Conservation (phyloP, 805 yeast species). For the Kodamaea kaohsiungensis region DNA sequence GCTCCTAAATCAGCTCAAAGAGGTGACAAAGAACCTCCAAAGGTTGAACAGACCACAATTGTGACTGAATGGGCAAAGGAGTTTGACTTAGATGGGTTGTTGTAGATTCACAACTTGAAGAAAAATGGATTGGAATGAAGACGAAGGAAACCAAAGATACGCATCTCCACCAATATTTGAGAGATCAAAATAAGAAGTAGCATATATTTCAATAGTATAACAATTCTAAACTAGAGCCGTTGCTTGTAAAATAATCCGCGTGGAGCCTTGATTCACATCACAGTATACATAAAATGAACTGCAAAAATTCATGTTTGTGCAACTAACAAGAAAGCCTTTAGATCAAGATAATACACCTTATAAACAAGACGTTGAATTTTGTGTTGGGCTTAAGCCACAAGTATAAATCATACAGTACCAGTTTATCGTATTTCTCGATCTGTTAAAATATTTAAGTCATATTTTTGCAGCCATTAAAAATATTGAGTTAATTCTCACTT, state of each 20-base stretch:
- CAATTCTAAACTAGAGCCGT: neutral
- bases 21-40: conserved; percentile 47
- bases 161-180: neutral
- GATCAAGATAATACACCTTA: too few species aligned
- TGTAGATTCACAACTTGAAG: conserved; percentile 24
- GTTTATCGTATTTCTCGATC: too few species aligned
- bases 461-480: too few species aligned
- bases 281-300: too few species aligned
- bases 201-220: neutral
- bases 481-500: too few species aligned
- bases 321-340: too few species aligned
- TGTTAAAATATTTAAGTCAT: too few species aligned
- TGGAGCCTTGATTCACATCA: too few species aligned
- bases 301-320: too few species aligned
- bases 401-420: too few species aligned
- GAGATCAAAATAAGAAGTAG: neutral
- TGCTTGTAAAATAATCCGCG: neutral
- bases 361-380: too few species aligned
- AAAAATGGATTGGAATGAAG: neutral
- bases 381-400: too few species aligned
- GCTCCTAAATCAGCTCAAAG: conserved; percentile 40
- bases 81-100: conserved; percentile 85
- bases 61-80: conserved; percentile 93
- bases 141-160: neutral
- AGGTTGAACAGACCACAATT: conserved; percentile 68